A percentile compares a stretch with the other conserved stretches of the same genome.
phyloP scores from a whole-genome alignment of 163 green algal species.

The Volvox carteri region DNA sequence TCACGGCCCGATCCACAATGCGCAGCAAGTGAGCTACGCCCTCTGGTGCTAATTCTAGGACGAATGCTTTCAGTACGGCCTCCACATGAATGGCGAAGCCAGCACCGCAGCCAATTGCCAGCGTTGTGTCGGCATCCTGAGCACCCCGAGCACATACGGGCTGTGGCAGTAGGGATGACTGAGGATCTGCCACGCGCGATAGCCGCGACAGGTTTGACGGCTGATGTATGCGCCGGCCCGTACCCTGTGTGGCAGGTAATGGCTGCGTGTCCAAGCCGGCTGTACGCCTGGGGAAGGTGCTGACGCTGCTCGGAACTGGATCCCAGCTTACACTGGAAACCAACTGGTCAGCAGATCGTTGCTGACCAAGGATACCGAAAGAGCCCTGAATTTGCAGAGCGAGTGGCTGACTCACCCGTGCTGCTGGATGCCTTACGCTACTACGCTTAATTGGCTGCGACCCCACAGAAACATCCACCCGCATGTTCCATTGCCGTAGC shows the following conservation, averaged over 20 bases:
- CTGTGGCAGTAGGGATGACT: background rate
- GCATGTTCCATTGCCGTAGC: slow-evolving; percentile 58
- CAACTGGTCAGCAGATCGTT: background rate
- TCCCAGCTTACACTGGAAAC: background rate
- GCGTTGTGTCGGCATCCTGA: background rate
- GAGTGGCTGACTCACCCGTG: background rate
- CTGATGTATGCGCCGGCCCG: background rate
- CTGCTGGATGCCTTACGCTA: background rate
- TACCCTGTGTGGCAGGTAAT: background rate
- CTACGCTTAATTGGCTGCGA: background rate
- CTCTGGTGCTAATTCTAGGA: slow-evolving; percentile 53
- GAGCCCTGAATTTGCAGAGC: slow-evolving; percentile 11
- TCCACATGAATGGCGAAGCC: slow-evolving; percentile 28
- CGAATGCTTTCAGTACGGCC: slow-evolving; percentile 45
- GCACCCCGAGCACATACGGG: background rate
- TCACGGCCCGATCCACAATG: slow-evolving; percentile 42
- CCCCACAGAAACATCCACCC: slow-evolving; percentile 36
- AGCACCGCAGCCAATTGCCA: background rate
- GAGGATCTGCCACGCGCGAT: background rate
- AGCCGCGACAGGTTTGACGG: background rate
- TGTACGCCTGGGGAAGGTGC: background rate
- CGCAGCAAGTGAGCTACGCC: slow-evolving; percentile 26
- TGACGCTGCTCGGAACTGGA: background rate
- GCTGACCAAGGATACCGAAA: slow-evolving; percentile 39
- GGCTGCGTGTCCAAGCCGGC: background rate